Evolutionary conservation across 768 basidiomycete genomes (phyloP), one percentile per base, ranked within the genome.

Genomic region (Pleurotus salmoneostramineus): DNA sequence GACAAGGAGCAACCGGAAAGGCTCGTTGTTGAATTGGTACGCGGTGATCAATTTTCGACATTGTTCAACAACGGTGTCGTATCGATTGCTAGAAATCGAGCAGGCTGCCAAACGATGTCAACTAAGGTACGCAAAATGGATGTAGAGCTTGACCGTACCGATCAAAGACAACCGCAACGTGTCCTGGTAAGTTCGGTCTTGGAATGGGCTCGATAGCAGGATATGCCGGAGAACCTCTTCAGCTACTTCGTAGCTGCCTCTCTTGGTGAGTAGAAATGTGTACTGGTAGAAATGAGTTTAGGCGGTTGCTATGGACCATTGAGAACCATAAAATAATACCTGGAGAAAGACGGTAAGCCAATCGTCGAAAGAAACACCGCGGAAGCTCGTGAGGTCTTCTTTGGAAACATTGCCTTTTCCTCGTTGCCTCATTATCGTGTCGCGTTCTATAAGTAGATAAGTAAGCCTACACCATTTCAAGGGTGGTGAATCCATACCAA

Each of bases 311-410:
- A 33, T n/a, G 11, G n/a, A n/a, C 40, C 11, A 15, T 27, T 14
- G 56, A 57, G 40, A 15, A 34, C 35, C 27, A 14, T 10, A 67
- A 45, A 77, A 50, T 27, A 27, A 27, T 52, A 93, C 96, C 78
- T 95, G 90, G 76, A 97, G 84, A 67, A 94, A 86, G 42, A 98
- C 65, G 12, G 78, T 77, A 49, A 96, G 68, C 96, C 96, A 99
- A 54, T 89, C 85, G 56, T 89, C 88, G 63, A 93, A 93, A 3
- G 78, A 78, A 36, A 96, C 77, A 0, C 91, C 91, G 8, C 95
- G 86, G 69, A 95, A 98, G 0, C 83, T 76, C 50, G 85, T 80
- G 1, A 90, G 46, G 58, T 75, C 75, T 57, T 75, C 70, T 44
- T 66, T 66, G 47, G 76, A 78, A 5, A 72, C 73, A 33, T 72